phyloP scores from a whole-genome alignment of 1,284 basidiomycete genomes.

The Cryptococcus sp. region DNA sequence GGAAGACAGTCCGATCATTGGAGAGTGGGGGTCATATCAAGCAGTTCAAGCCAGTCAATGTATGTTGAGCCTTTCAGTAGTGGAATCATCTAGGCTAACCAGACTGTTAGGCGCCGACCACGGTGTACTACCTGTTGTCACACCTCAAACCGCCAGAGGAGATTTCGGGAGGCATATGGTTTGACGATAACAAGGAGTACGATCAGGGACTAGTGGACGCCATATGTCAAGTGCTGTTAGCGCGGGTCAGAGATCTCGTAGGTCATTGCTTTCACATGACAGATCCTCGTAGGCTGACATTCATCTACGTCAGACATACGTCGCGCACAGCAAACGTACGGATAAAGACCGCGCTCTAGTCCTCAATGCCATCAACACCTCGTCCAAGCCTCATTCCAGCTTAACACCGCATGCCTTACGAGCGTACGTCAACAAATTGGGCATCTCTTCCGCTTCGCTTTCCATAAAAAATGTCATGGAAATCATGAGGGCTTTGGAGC shows the following conservation, averaged over 20 bases:
- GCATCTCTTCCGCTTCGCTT: slow-evolving; percentile 35
- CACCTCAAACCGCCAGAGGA: slow-evolving; percentile 48
- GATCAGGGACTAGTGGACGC: slow-evolving; percentile 46
- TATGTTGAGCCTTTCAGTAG: slow-evolving; percentile 17
- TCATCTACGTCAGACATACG: slow-evolving; percentile 13
- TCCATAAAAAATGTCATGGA: slow-evolving; percentile 52
- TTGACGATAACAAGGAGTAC: slow-evolving; percentile 48
- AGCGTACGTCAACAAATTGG: slow-evolving; percentile 30
- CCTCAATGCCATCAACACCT: slow-evolving; percentile 40
- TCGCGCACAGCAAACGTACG: slow-evolving; percentile 16
- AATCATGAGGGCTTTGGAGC: slow-evolving; percentile 48
- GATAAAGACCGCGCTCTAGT: slow-evolving; percentile 18
- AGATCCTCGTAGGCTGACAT: not conserved
- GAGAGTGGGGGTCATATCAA: slow-evolving; percentile 46
- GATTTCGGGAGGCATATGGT: slow-evolving; percentile 51
- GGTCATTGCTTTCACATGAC: slow-evolving; percentile 13
- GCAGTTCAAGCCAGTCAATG: slow-evolving; percentile 49
- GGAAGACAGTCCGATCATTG: slow-evolving; percentile 41
- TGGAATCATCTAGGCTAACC: not conserved
- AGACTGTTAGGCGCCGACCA: slow-evolving; percentile 43
- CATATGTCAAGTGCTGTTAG: slow-evolving; percentile 35
- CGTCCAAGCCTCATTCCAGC: slow-evolving; percentile 33
- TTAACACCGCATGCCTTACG: slow-evolving; percentile 38
- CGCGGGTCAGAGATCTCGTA: slow-evolving; percentile 36
- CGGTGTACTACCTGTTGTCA: slow-evolving; percentile 42